Evolutionary conservation across 1,284 basidiomycete species (phyloP).

Genomic region (Nidula niveotomentosa): DNA sequence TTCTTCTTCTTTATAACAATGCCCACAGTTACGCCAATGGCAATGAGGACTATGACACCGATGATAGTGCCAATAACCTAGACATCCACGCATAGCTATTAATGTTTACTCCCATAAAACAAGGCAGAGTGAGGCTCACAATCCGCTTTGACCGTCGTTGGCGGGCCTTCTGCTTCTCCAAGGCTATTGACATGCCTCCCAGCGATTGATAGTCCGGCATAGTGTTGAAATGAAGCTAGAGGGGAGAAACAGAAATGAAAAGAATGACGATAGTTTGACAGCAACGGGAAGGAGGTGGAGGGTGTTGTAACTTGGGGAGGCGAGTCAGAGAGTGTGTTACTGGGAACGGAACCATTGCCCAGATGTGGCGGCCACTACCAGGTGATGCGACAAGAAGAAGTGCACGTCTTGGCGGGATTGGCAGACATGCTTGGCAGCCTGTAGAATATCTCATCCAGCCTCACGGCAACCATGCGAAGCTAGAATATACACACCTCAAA

Average conservation of each 20-base stretch:
- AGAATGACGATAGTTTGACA: too few relatives aligned
- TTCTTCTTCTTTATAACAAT: slow-evolving; percentile 48
- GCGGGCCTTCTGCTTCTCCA: slow-evolving; percentile 23
- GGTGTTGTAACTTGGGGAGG: slow-evolving; percentile 2
- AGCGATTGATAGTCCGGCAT: slow-evolving; percentile 20
- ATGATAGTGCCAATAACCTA: slow-evolving; percentile 49
- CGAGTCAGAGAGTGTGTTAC: not conserved
- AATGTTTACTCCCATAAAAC: not conserved
- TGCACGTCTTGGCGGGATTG: too few relatives aligned
- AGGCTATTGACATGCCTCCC: slow-evolving; percentile 16
- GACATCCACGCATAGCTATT: not conserved
- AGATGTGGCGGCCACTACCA: too few relatives aligned
- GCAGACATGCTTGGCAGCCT: too few relatives aligned
- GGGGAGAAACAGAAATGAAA: slow-evolving; percentile 6
- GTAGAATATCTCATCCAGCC: too few relatives aligned
- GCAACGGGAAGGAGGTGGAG: slow-evolving; percentile 4
- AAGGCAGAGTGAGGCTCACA: slow-evolving; percentile 18
- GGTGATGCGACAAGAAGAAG: too few relatives aligned
- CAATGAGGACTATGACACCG: slow-evolving; percentile 42
- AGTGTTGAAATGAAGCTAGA: slow-evolving; percentile 4
- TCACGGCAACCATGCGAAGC: too few relatives aligned
- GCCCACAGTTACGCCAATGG: slow-evolving; percentile 51
- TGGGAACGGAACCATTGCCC: too few relatives aligned
- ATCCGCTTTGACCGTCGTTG: slow-evolving; percentile 29
- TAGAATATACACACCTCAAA: too few relatives aligned